These are phyloP conservation scores for Blastobotrys chiropterorum DNA, from an alignment of 805 yeast genomes.

Conservation along the genomic window DNA sequence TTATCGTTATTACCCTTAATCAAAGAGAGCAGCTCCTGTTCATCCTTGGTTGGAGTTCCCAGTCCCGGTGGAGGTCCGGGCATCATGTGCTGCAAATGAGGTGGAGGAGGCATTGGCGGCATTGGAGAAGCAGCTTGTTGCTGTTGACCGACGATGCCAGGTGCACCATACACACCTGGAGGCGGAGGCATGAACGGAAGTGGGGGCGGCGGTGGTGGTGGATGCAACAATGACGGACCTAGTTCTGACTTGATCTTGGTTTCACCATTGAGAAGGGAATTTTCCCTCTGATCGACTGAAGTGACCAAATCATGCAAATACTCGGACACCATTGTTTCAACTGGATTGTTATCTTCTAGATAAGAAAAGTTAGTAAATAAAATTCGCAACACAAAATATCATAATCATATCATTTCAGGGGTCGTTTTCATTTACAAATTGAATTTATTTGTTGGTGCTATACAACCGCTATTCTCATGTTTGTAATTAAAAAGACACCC, in stretches of 20 bases:
- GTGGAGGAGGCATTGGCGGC: not conserved
- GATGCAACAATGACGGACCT: not conserved
- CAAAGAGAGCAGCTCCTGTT: slow-evolving; percentile 5
- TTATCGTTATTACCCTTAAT: not conserved
- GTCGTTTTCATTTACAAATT: not conserved
- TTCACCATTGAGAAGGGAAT: not conserved
- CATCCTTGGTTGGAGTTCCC: slow-evolving; percentile 1
- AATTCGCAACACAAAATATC: not conserved
- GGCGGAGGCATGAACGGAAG: slow-evolving; percentile 6
- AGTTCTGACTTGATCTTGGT: not conserved
- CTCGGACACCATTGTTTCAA: not conserved
- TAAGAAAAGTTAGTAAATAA: not conserved
- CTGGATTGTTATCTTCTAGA: not conserved
- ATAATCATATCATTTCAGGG: not conserved
- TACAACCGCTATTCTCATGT: not conserved
- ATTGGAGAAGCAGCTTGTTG: not conserved
- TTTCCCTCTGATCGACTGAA: not conserved
- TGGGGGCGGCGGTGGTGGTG: slow-evolving; percentile 4
- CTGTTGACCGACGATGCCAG: not conserved
- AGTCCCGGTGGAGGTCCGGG: not conserved
- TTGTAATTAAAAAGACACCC: not conserved
- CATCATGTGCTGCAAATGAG: not conserved
- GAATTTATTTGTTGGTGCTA: not conserved
- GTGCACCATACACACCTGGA: not conserved
- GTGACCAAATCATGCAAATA: not conserved